phyloP scores from a whole-genome alignment of 2,329 filamentous ascomycete species.

The Fusarium sp. region DNA sequence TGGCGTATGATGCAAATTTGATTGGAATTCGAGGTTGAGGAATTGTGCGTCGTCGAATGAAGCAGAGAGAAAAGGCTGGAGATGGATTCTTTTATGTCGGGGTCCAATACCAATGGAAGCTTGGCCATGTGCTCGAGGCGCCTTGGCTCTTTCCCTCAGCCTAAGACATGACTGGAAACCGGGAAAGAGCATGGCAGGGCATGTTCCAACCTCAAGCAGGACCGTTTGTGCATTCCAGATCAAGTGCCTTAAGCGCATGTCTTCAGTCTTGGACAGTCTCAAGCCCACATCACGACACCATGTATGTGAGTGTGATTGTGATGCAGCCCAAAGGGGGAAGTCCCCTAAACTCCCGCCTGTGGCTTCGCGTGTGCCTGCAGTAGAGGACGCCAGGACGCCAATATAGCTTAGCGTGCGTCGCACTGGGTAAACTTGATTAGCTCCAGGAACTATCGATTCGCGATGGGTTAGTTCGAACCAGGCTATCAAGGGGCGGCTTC shows the following conservation, averaged over 20 bases:
- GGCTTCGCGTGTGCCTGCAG: slow-evolving; percentile 42
- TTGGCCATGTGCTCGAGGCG: slow-evolving; percentile 29
- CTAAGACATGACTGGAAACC: slow-evolving; percentile 7
- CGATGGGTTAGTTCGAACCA: slow-evolving; percentile 13
- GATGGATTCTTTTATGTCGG: slow-evolving; percentile 15
- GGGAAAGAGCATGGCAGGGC: slow-evolving; percentile 26
- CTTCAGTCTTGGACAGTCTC: slow-evolving; percentile 17
- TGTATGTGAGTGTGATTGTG: slow-evolving; percentile 5
- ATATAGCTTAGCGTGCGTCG: slow-evolving; percentile 5
- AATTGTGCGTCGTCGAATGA: slow-evolving; percentile 7
- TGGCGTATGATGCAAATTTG: slow-evolving; percentile 29
- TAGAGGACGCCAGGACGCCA: slow-evolving; percentile 14
- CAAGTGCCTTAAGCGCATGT: slow-evolving; percentile 39
- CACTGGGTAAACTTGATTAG: slow-evolving; percentile 29
- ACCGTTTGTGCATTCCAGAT: slow-evolving; percentile 28
- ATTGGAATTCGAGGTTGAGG: slow-evolving; percentile 26
- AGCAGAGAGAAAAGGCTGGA: slow-evolving; percentile 26
- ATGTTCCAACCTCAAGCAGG: slow-evolving; percentile 2
- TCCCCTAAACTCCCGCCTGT: slow-evolving; percentile 18
- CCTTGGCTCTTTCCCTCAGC: slow-evolving; percentile 19
- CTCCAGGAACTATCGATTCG: slow-evolving; percentile 45
- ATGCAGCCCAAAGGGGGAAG: slow-evolving; percentile 25
- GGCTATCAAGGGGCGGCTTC: slow-evolving; percentile 10
- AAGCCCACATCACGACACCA: no score
- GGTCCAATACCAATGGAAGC: not conserved